Evolutionary conservation across 2,329 filamentous ascomycete species (phyloP).

Genomic region (Microdochium nivale): DNA sequence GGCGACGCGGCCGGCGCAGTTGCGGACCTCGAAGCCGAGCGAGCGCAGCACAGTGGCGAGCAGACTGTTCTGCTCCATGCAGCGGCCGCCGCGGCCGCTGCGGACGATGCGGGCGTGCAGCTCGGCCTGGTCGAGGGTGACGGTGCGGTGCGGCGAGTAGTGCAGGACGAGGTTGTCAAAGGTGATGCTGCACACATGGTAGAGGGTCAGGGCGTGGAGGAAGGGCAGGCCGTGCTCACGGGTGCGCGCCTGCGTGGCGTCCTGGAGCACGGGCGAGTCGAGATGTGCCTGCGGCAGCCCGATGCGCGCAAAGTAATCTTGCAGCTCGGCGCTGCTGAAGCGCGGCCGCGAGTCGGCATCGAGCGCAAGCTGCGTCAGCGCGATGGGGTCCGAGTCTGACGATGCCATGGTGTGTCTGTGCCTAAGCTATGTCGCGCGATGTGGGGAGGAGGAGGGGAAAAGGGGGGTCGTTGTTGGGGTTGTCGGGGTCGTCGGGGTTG

Average conservation of each 20-base stretch:
- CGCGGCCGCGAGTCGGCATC: not conserved
- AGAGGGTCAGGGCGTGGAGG: not conserved
- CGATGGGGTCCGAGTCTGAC: not conserved
- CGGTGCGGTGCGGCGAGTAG: not conserved
- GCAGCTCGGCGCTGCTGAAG: not conserved
- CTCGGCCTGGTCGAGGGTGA: not conserved
- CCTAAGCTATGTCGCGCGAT: not conserved
- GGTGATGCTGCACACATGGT: not conserved
- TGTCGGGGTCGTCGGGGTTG: not conserved
- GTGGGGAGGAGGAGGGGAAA: not conserved
- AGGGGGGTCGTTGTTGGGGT: not conserved
- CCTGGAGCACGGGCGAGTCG: not conserved
- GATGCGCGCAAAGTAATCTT: not conserved
- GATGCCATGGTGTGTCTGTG: not conserved
- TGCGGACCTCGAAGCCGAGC: not conserved
- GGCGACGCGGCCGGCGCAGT: not conserved
- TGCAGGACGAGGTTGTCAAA: not conserved
- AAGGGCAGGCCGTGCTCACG: not conserved
- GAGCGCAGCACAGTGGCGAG: not conserved
- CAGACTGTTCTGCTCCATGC: slow-evolving; percentile 1
- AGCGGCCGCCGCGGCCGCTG: not conserved
- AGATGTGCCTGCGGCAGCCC: not conserved
- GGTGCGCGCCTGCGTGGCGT: not conserved
- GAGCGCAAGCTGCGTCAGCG: not conserved
- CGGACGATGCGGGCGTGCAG: not conserved